Base-by-base conservation (phyloP, 352 stramenopile genomes). In the Thalassiosira ordinaria region DNA sequence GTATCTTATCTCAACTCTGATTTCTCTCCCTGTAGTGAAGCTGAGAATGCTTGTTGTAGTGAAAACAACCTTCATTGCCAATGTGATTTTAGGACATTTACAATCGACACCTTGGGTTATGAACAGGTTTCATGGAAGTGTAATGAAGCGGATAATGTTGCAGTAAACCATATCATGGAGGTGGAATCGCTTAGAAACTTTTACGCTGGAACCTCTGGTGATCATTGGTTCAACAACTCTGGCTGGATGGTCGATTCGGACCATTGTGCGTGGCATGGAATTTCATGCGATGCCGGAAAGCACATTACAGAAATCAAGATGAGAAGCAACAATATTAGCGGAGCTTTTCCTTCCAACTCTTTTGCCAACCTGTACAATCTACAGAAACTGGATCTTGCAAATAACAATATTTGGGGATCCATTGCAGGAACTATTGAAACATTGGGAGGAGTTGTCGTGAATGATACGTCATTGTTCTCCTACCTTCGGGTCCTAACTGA, bases 321-420 rank as follows among this genome's bases (percentile, higher is more conserved):
- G 55, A 59, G 29, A 1, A 31, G 39, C 41, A 84, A 84, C 69
- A 80, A 75, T 46, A 5, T 83, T 26, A 57, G 16, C n/a, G 75
- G 75, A 14, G n/a, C n/a, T n/a, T n/a, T n/a, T n/a, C n/a, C n/a
- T n/a, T n/a, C n/a, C n/a, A n/a, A n/a, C n/a, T n/a, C 7, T 14
- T 4, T 57, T 69, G 26, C 55, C 37, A 26, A 1, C 26, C 9
- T 27, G 64, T 1, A 16, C 41, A 26, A n/a, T 76, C n/a, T 53
- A 26, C 7, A 49, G 24, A 13, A 35, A 78, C 1, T 56, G 3
- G 44, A 61, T 33, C 60, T 80, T n/a, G n/a, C 46, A 27, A 35
- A 1, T 16, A 20, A 71, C 31, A 18, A 74, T 31, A n/a, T 80
- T 6, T 22, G 49, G n/a, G n/a, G 29, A 33, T 18, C 72, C 62